Base-by-base conservation (phyloP, 2,329 filamentous ascomycete genomes). In the Arthrinium puccinioides region DNA sequence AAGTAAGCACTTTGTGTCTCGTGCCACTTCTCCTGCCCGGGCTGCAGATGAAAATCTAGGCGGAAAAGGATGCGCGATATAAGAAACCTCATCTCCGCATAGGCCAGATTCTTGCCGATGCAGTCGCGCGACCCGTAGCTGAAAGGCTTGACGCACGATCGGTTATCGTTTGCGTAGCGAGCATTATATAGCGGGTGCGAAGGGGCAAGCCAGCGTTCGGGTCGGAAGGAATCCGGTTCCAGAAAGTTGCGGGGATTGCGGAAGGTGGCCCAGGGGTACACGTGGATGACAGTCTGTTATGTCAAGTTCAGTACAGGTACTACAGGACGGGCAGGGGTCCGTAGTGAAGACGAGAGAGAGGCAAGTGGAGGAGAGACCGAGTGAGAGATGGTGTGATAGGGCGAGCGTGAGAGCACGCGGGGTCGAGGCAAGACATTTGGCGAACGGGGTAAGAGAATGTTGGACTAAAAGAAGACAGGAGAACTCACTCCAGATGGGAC, bases 31-130 rank as follows among this genome's bases (percentile, higher is more conserved):
- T 54, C 48, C 5, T 51, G 41, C 3, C 41, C 36, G 5, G 58
- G 38, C 11, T 40, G 25, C 30, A 61, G 24, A 29, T 61, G 37
- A 9, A 45, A 14, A 15, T 48, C 44, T 24, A 44, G 43, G 16
- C 32, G 24, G 21, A 30, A 38, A 11, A 46, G 6, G 9, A 43
- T 4, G n/a, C 21, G 23, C 14, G 32, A n/a, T 2, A 44, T 20
- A 13, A 42, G 31, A 11, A 43, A 21, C 3, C 41, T 27, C 34
- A 46, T 41, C 27, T 47, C 44, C 23, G 35, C 13, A 18, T 36
- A 41, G 3, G 44, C 43, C 42, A 46, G 36, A 16, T 47, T 49
- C 42, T 48, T 44, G 14, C 47, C 48, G 5, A 50, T n/a, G 25
- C 47, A 51, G 30, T 47, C 45, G 9, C 48, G 42, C 6, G 47